Evolutionary conservation across 1,284 basidiomycete genomes (phyloP).

Genomic region (Ceratobasidium sp.): DNA sequence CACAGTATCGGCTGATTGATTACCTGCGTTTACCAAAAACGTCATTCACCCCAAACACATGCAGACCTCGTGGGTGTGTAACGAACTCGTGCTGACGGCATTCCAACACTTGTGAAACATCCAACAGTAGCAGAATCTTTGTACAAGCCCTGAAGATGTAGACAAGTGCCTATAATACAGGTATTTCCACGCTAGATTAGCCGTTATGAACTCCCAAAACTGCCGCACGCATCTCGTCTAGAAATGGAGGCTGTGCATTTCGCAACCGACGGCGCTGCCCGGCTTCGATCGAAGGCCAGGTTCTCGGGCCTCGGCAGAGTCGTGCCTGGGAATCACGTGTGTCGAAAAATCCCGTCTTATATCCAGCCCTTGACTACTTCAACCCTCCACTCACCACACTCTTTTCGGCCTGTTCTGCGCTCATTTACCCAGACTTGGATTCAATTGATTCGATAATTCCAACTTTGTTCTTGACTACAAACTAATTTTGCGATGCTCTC

Average conservation of each 20-base stretch:
- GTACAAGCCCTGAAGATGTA: too few relatives aligned
- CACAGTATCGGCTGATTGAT: too few relatives aligned
- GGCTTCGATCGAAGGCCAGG: not conserved
- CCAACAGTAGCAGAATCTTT: too few relatives aligned
- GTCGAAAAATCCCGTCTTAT: not conserved
- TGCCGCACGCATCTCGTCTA: conserved; percentile 3
- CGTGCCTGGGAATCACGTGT: conserved; percentile 34
- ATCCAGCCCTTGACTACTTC: not conserved
- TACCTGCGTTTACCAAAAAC: too few relatives aligned
- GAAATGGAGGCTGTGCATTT: conserved; percentile 1
- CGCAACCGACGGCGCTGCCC: conserved; percentile 19
- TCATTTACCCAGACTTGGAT: conserved; percentile 3
- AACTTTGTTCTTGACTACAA: not conserved
- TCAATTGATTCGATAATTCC: conserved; percentile 13
- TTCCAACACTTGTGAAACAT: too few relatives aligned
- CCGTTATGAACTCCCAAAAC: not conserved
- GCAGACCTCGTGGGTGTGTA: too few relatives aligned
- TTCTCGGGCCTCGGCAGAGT: not conserved
- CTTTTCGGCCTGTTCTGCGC: conserved; percentile 4
- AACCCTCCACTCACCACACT: conserved; percentile 9
- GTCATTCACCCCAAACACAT: too few relatives aligned
- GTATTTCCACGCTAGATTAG: too few relatives aligned
- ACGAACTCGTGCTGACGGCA: too few relatives aligned
- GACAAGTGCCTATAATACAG: too few relatives aligned
- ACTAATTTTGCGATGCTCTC: conserved; percentile 13